Conservation (phyloP, 495 filamentous ascomycete genomes). For the Aspergillus haitiensis region DNA sequence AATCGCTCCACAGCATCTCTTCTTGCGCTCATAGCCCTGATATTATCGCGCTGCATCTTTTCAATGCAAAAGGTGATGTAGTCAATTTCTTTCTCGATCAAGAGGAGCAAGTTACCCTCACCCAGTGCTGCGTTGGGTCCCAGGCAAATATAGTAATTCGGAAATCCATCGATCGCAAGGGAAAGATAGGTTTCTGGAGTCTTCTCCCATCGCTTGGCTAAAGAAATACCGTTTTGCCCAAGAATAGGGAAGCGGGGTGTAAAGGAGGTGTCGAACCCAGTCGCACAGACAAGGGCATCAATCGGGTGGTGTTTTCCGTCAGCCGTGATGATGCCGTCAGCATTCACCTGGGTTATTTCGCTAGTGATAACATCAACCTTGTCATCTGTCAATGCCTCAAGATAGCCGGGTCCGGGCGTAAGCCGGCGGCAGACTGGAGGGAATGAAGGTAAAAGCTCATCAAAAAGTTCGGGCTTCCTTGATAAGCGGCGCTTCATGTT, state of each 20-base stretch:
- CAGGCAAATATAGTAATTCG: conserved; percentile 62
- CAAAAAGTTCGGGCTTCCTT: conserved; percentile 37
- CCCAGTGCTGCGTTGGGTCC: conserved; percentile 50
- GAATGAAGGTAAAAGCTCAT: conserved; percentile 43
- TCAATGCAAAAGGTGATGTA: conserved; percentile 53
- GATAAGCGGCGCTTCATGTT: conserved; percentile 45
- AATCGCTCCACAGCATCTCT: conserved; percentile 47
- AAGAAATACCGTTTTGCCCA: conserved; percentile 47
- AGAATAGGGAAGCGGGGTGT: conserved; percentile 50
- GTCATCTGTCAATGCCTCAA: conserved; percentile 48
- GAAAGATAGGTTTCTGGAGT: conserved; percentile 59
- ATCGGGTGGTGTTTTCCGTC: conserved; percentile 46
- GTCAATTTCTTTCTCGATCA: conserved; percentile 51
- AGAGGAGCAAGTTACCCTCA: conserved; percentile 45
- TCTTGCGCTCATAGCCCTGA: conserved; percentile 42
- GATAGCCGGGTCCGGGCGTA: conserved; percentile 50
- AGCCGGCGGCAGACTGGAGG: conserved; percentile 53
- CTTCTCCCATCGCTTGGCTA: conserved; percentile 52
- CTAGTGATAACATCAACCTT: conserved; percentile 48
- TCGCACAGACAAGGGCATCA: conserved; percentile 53
- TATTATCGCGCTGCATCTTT: conserved; percentile 53
- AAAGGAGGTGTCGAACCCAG: conserved; percentile 55
- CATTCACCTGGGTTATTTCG: conserved; percentile 45
- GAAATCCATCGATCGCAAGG: conserved; percentile 60
- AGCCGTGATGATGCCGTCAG: conserved; percentile 46